Conservation (phyloP, 805 yeast species). For the Candida glaebosa region DNA sequence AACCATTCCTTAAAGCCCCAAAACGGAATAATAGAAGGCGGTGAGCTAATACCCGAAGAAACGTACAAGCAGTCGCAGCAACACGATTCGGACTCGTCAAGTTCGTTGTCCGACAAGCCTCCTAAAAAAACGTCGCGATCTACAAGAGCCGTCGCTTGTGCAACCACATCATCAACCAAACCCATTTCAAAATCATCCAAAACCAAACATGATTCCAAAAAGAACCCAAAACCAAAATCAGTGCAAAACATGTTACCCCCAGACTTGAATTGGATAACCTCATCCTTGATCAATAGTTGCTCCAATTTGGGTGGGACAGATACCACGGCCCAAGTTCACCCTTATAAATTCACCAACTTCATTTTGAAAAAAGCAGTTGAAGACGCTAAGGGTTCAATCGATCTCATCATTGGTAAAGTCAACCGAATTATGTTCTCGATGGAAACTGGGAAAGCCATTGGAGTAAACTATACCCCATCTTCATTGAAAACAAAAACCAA, state of each 20-base stretch:
- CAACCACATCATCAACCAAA: slow-evolving; percentile 1
- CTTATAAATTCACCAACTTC: slow-evolving; percentile 87
- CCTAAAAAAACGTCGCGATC: slow-evolving; percentile 39
- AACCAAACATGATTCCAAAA: too few relatives aligned
- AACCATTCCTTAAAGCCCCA: not conserved
- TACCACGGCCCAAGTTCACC: slow-evolving; percentile 95
- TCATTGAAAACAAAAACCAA: slow-evolving; percentile 21
- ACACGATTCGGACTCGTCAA: slow-evolving; percentile 13
- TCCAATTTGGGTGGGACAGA: slow-evolving; percentile 78
- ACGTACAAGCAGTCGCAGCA: slow-evolving; percentile 11
- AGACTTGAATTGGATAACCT: slow-evolving; percentile 74
- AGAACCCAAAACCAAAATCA: slow-evolving; percentile 8
- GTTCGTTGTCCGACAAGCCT: slow-evolving; percentile 18
- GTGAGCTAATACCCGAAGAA: slow-evolving; percentile 4
- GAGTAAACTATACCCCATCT: slow-evolving; percentile 60
- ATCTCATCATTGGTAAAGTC: slow-evolving; percentile 81
- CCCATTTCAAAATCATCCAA: too few relatives aligned
- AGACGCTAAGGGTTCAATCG: slow-evolving; percentile 66
- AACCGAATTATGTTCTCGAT: slow-evolving; percentile 60
- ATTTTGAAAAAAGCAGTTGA: slow-evolving; percentile 77
- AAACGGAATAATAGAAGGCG: not conserved
- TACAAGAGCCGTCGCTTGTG: slow-evolving; percentile 16
- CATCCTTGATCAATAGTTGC: slow-evolving; percentile 64
- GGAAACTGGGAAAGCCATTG: slow-evolving; percentile 64
- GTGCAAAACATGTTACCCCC: slow-evolving; percentile 40